Percentiles rank a stretch among this genome's conserved stretches.
Conservation (phyloP, 345 rosid species). For the Melaleuca quinquenervia region DNA sequence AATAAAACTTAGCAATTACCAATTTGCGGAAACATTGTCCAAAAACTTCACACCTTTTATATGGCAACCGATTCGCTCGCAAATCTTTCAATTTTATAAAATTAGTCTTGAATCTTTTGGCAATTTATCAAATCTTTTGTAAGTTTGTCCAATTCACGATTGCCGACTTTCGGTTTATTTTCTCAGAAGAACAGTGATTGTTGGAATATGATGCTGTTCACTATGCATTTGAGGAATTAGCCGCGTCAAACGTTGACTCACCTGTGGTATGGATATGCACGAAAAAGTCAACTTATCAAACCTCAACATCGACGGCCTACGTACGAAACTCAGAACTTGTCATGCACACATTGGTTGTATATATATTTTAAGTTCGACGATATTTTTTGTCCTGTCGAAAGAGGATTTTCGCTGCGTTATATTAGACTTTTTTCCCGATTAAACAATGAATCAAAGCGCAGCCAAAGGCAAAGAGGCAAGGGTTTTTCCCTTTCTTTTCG, state of each 20-base stretch:
- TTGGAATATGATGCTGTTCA: not conserved
- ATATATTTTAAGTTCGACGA: not conserved
- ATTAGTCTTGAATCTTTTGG: not conserved
- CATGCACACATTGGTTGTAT: not conserved
- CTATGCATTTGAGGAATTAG: not conserved
- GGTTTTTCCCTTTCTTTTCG: too few relatives aligned
- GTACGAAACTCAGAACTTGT: not conserved
- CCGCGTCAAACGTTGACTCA: not conserved
- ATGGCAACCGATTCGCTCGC: fast-evolving
- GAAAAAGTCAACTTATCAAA: not conserved
- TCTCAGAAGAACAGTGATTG: not conserved
- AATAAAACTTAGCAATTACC: not conserved
- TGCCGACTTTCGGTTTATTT: not conserved
- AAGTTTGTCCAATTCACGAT: not conserved
- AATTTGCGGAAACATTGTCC: not conserved
- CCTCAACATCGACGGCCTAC: not conserved
- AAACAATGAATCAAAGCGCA: not conserved
- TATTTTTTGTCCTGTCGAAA: too few relatives aligned
- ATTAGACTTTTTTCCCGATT: too few relatives aligned
- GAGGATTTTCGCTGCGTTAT: too few relatives aligned
- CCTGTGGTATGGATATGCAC: not conserved
- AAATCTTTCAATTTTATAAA: not conserved
- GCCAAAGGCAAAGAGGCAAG: not conserved
- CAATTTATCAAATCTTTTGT: not conserved
- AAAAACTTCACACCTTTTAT: not conserved